Evolutionary conservation across 2,329 filamentous ascomycete genomes (phyloP), one percentile per base, ranked within the genome.

Genomic region (Penicillium glabrum): DNA sequence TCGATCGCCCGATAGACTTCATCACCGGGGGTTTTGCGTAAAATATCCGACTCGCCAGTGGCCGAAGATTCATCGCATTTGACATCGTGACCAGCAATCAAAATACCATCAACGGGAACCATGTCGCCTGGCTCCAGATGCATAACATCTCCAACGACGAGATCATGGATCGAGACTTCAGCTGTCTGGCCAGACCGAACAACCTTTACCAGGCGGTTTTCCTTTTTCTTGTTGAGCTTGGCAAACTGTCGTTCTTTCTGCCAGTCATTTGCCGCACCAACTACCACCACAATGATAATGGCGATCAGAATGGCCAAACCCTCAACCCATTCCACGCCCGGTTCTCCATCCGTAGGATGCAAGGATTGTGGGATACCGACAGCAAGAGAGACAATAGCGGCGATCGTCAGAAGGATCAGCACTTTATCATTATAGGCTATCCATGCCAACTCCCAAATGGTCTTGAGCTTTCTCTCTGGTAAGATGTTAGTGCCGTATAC

Each of bases 381-480:
- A 0, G 85, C 86, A 26, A 93, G 79, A 2, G 89, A 91, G 35
- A 93, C 85, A n/a, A 84, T 79, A 1, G 89, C 89, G 8, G 89
- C 89, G 21, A 86, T 79, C 1, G 87, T 88, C 57, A 91, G 79
- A 5, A 91, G 76, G 53, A 91, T 89, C 51, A 91, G 77, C 11
- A 93, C 86, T 67, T 92, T 93, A 74, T 93, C 89, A 69, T 92
- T 91, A 75, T 90, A 91, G 1, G 89, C 89, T 66, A 91, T 88
- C 89, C 89, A 93, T 60, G 86, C 86, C 16, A 92, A 76, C 67
- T 87, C 80, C 58, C 88, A 78, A 51, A 92, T 86, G 39, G 80
- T 86, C 70, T 91, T 91, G 24, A 86, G 79, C 67, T 89, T 89
- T 65, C 84, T 84, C 62, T 85, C 85, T 0, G 87, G 87, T n/a